Evolutionary conservation across 176 grass and related monocot genomes (phyloP).

Genomic region (Melocanna baccifera): DNA sequence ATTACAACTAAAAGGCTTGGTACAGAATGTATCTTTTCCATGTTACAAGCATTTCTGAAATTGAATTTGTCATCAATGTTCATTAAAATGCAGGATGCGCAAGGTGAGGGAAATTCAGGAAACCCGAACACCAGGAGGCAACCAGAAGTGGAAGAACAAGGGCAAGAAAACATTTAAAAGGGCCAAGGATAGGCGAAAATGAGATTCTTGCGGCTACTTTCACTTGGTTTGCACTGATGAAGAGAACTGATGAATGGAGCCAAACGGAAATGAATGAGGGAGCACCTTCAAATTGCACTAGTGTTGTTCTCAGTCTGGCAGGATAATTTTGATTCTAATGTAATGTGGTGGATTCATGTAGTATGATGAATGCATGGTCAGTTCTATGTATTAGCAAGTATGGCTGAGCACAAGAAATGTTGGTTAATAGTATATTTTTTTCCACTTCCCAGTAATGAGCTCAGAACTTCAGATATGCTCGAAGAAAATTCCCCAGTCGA

Average conservation of each 20-base stretch:
- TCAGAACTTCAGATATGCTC: not conserved
- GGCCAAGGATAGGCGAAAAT: slow-evolving; percentile 69
- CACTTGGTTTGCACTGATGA: not conserved
- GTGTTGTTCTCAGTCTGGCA: not conserved
- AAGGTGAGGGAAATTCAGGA: slow-evolving; percentile 79
- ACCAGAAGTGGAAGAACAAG: slow-evolving; percentile 81
- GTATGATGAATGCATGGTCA: not conserved
- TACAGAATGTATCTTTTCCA: not conserved
- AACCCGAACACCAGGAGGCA: slow-evolving; percentile 44
- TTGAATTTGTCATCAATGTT: not conserved
- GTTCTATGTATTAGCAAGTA: not conserved
- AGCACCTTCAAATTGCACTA: not conserved
- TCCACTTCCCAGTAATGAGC: not conserved
- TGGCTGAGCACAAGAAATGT: not conserved
- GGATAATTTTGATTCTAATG: not conserved
- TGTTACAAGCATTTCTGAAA: slow-evolving; percentile 3
- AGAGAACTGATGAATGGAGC: not conserved
- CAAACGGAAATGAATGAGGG: not conserved
- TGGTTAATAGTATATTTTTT: not conserved
- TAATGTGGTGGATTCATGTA: not conserved
- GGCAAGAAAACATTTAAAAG: slow-evolving; percentile 65
- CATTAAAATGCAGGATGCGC: slow-evolving; percentile 57
- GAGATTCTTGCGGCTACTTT: not conserved
- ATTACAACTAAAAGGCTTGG: not conserved
- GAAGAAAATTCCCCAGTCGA: not conserved